These are phyloP conservation scores for Fusarium sp. DNA, from an alignment of 2,329 filamentous ascomycete genomes.

Conservation along the genomic window DNA sequence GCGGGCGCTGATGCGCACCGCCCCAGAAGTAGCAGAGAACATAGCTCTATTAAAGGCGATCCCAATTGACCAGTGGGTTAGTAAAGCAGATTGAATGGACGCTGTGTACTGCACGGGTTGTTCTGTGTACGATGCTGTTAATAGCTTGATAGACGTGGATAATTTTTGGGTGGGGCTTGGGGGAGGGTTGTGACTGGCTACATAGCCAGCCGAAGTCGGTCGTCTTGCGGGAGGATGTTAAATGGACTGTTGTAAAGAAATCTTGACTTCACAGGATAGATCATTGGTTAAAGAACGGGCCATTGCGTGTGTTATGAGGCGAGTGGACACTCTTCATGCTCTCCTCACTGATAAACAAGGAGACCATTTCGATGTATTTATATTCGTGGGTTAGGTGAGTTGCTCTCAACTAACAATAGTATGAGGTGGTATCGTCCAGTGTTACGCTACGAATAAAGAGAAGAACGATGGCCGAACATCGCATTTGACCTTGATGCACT, in stretches of 20 bases:
- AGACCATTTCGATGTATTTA: not conserved
- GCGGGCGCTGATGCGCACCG: conserved; percentile 26
- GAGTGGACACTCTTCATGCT: not conserved
- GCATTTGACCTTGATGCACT: not conserved
- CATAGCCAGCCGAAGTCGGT: not conserved
- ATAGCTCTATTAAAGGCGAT: conserved; percentile 12
- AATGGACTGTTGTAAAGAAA: not conserved
- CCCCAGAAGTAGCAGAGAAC: conserved; percentile 28
- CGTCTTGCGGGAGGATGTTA: not conserved
- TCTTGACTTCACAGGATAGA: not conserved
- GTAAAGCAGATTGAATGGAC: not conserved
- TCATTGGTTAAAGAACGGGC: not conserved
- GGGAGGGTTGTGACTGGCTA: not conserved
- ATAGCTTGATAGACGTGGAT: not conserved
- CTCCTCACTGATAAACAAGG: not conserved
- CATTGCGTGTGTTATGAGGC: not conserved
- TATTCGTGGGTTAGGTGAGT: not conserved
- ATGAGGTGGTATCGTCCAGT: not conserved
- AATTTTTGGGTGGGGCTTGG: not conserved
- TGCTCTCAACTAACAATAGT: not conserved
- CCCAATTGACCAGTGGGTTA: conserved; percentile 23
- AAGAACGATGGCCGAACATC: not conserved
- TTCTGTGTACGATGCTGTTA: not conserved
- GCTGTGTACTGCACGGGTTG: not conserved
- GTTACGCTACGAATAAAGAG: not conserved